phyloP scores from a whole-genome alignment of 192 early-diverging fungal species.

The Gryganskiella cystojenkinii region DNA sequence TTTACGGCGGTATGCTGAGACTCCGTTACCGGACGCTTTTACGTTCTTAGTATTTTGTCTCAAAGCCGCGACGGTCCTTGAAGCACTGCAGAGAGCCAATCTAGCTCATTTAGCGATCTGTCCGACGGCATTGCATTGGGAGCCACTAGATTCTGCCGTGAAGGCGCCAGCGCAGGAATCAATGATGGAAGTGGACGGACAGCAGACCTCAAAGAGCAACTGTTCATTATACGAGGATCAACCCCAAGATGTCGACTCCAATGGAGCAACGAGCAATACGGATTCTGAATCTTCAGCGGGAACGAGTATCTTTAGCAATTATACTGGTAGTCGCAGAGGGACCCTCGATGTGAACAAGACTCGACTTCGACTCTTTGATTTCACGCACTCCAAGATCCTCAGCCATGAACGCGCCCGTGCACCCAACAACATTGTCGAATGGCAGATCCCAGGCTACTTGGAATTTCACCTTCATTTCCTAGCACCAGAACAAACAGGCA shows the following conservation, averaged over 20 bases:
- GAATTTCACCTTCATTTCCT: conserved; percentile 45
- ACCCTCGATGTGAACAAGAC: conserved; percentile 31
- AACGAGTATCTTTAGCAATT: background rate
- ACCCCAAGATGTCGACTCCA: background rate
- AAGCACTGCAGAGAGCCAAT: conserved; percentile 33
- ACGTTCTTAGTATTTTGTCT: conserved; percentile 43
- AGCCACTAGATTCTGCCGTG: conserved; percentile 4
- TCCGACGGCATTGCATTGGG: conserved; percentile 47
- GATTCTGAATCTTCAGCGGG: background rate
- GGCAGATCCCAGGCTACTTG: conserved; percentile 45
- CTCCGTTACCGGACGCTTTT: conserved; percentile 31
- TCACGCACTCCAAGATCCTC: conserved; percentile 44
- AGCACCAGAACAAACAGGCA: conserved; percentile 48
- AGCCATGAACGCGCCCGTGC: conserved; percentile 47
- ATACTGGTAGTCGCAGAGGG: background rate
- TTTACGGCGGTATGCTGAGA: background rate
- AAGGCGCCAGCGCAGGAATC: background rate
- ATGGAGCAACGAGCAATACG: background rate
- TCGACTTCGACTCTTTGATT: conserved; percentile 38
- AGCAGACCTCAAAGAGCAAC: background rate
- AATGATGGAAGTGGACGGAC: background rate
- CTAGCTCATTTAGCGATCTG: conserved; percentile 38
- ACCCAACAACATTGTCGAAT: conserved; percentile 45
- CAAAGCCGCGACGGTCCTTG: conserved; percentile 34
- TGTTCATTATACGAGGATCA: conserved; percentile 25